Base-by-base conservation (phyloP, 2,329 filamentous ascomycete species). In the Curvularia verruculosa region DNA sequence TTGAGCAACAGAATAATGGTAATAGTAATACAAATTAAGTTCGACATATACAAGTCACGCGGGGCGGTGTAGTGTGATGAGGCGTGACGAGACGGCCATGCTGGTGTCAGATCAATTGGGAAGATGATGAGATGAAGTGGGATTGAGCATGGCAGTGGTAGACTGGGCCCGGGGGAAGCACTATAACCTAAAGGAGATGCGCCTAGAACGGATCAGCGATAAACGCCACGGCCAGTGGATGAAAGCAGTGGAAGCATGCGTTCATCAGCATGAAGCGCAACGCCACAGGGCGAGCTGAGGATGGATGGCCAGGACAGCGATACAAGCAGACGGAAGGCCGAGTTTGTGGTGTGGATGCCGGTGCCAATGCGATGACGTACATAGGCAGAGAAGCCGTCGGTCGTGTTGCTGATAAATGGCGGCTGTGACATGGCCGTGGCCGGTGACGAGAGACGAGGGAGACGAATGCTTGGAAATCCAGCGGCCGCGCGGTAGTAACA, bases 401-500 rank as follows among this genome's bases (percentile, higher is more conserved):
- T 54, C 47, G 59, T 24, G 48, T 37, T 70, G 69, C 69, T 72
- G 67, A 72, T 68, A 71, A 72, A 72, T 72, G 64, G 59, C 41
- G 10, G 43, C 6, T 9, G 28, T n/a, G n/a, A n/a, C n/a, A 29
- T 10, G 28, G 6, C 8, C 24, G 8, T 29, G 18, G 43, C 2
- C 29, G 29, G 15, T 8, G 29, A 13, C n/a, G 31, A n/a, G n/a
- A n/a, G n/a, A n/a, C n/a, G n/a, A n/a, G 31, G 13, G 8, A 15
- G 21, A 8, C 13, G 15, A 23, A 26, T 48, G 45, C 45, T 47
- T 47, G 45, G 45, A 41, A 31, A 34, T 48, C 23, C n/a, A 24
- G 10, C 40, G 40, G 49, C 41, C 47, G 36, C 36, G 26, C 44
- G 56, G 53, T 36, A 31, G 52, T 45, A 50, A 41, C n/a, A 45